These are phyloP conservation scores for Penicillium sp. DNA, from an alignment of 2,329 filamentous ascomycete genomes.

Conservation along the genomic window DNA sequence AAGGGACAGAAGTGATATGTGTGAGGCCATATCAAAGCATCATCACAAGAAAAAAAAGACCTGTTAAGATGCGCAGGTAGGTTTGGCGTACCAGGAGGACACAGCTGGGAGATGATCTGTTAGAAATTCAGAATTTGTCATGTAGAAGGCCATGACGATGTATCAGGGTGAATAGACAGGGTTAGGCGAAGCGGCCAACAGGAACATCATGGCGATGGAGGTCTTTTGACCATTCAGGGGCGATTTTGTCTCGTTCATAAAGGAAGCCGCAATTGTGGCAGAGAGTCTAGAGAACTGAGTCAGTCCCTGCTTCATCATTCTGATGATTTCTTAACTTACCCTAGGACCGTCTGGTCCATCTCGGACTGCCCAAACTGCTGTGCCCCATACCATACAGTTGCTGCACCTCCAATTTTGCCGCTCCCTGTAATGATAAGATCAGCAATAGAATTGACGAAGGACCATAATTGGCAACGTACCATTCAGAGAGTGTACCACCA, in stretches of 20 bases:
- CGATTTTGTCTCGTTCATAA: constrained; percentile 80
- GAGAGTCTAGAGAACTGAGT: constrained; percentile 55
- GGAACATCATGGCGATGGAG: constrained; percentile 56
- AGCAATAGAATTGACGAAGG: background rate
- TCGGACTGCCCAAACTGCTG: constrained; percentile 89
- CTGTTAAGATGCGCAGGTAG: constrained; percentile 4
- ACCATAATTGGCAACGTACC: constrained; percentile 29
- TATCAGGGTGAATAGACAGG: background rate
- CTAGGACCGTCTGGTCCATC: constrained; percentile 83
- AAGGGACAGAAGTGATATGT: background rate
- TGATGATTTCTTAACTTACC: constrained; percentile 52
- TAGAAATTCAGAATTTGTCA: background rate
- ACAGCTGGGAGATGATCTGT: background rate
- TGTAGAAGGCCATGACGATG: background rate
- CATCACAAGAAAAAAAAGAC: background rate
- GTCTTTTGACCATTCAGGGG: constrained; percentile 73
- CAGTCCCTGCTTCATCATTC: constrained; percentile 10
- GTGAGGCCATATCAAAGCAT: background rate
- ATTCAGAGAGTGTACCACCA: constrained; percentile 65
- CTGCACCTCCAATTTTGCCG: constrained; percentile 79
- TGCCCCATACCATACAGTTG: constrained; percentile 85
- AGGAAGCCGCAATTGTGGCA: constrained; percentile 91
- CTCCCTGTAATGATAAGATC: constrained; percentile 53
- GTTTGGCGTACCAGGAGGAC: constrained; percentile 7
- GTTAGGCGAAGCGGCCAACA: constrained; percentile 31